Evolutionary conservation across 139 green algal species (phyloP).

Genomic region (Coccomyxa sp.): DNA sequence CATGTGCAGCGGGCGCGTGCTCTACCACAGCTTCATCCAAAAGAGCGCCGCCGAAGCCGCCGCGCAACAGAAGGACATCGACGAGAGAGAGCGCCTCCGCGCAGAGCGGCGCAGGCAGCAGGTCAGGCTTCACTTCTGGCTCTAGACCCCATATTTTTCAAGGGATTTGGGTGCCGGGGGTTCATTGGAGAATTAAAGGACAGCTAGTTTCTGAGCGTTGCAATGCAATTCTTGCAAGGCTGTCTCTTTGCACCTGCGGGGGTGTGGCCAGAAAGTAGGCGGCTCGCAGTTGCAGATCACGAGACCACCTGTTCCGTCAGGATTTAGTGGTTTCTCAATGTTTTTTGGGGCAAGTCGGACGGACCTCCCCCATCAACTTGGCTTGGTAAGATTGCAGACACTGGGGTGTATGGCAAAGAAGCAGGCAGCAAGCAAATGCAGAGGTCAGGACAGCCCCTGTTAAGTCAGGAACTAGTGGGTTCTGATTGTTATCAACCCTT

Average conservation of each 20-base stretch:
- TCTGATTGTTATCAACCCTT: background rate
- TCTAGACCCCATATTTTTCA: background rate
- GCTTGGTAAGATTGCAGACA: too few species aligned
- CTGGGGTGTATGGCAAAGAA: too few species aligned
- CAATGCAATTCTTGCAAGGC: too few species aligned
- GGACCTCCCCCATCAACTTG: too few species aligned
- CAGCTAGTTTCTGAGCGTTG: background rate
- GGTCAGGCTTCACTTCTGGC: background rate
- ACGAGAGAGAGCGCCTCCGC: constrained; percentile 35
- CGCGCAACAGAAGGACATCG: constrained; percentile 38
- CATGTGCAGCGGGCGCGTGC: constrained; percentile 78
- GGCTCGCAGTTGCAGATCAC: too few species aligned
- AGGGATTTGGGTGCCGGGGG: background rate
- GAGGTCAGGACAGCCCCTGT: too few species aligned
- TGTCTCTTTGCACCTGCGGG: too few species aligned
- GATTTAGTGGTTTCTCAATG: too few species aligned
- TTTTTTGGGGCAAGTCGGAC: too few species aligned
- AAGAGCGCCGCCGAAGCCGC: constrained; percentile 52
- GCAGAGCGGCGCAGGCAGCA: constrained; percentile 60
- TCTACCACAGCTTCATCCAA: constrained; percentile 82
- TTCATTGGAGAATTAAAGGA: too few species aligned
- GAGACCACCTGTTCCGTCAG: too few species aligned
- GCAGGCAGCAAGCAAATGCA: background rate
- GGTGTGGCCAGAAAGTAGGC: too few species aligned
- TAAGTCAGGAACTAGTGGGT: background rate